Evolutionary conservation across 495 filamentous ascomycete genomes (phyloP), one percentile per base, ranked within the genome.

Genomic region (Penicillium lividum): DNA sequence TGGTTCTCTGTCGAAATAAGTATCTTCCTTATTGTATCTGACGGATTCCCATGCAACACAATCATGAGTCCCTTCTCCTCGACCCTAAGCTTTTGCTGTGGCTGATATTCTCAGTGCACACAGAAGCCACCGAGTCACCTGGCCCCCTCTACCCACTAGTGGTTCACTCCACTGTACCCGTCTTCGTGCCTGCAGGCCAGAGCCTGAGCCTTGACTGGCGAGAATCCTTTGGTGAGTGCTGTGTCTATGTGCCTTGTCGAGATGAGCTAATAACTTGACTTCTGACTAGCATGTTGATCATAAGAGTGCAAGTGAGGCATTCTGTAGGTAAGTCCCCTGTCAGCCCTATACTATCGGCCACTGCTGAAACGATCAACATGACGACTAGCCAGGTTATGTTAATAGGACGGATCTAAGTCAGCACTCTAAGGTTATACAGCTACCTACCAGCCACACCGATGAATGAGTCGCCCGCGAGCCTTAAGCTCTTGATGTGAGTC

Each of bases 221-320:
- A 46, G 3, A 46, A 46, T 10, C 44, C 44, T 27, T 46, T 29
- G 2, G 44, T 27, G 18, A 46, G 44, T 46, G 27, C 27, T 46
- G 11, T 29, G 9, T 46, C 18, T 4, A 25, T 25, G 4, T 29
- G 13, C 2, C 44, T 46, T 46, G 18, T 46, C 44, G 18, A 46
- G n/a, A 15, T 2, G 18, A 46, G 44, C 44, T 46, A 40, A 40
- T 6, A 10, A 40, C n/a, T 1, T 40, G 13, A 40, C 36, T 40
- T 6, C 13, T 40, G 36, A 4, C 36, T 51, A 51, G 49, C 18
- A 38, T 36, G 0, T 51, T 51, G 49, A 51, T 10, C 49, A 51
- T 11, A 36, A 36, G 5, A 36, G n/a, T 36, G 33, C 3, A 46
- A 46, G 44, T 46, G 44, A 46, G 44, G 44, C 44, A 27, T 28